These are phyloP conservation scores for Diplosphaera chodatii DNA, from an alignment of 139 green algal genomes.

Conservation along the genomic window DNA sequence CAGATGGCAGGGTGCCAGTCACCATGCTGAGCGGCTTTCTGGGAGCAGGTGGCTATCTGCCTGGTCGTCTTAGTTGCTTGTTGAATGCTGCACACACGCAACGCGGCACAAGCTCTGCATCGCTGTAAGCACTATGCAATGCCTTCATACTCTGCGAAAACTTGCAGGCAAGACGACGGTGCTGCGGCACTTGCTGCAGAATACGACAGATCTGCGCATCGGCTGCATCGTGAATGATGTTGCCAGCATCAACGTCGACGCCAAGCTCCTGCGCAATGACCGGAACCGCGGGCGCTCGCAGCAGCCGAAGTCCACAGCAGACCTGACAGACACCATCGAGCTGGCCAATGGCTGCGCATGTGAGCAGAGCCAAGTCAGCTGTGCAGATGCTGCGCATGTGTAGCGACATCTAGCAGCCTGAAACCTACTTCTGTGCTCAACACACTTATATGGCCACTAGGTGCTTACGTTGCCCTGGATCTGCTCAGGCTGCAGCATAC, in stretches of 20 bases:
- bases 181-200: slow-evolving; percentile 77
- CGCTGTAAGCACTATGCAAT: too few relatives aligned
- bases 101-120: too few relatives aligned
- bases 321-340: slow-evolving; percentile 92
- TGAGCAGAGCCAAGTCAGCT: slow-evolving; percentile 14
- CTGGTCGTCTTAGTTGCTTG: too few relatives aligned
- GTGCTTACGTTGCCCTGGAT: background rate
- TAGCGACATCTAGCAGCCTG: too few relatives aligned
- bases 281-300: slow-evolving; percentile 13
- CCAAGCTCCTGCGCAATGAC: slow-evolving; percentile 67
- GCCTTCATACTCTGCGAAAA: too few relatives aligned
- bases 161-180: slow-evolving; percentile 84
- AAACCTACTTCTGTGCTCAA: too few relatives aligned
- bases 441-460: too few relatives aligned
- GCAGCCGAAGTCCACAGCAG: slow-evolving; percentile 33
- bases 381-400: too few relatives aligned
- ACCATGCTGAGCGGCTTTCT: slow-evolving; percentile 79
- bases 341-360: slow-evolving; percentile 91
- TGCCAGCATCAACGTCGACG: slow-evolving; percentile 86
- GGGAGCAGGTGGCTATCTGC: slow-evolving; percentile 65
- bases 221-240: slow-evolving; percentile 95
- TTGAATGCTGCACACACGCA: too few relatives aligned
- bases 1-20: slow-evolving; percentile 35
- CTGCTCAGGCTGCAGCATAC: slow-evolving; percentile 69
- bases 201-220: slow-evolving; percentile 70